Base-by-base conservation (phyloP, 495 filamentous ascomycete species). In the Penicillium steckii region DNA sequence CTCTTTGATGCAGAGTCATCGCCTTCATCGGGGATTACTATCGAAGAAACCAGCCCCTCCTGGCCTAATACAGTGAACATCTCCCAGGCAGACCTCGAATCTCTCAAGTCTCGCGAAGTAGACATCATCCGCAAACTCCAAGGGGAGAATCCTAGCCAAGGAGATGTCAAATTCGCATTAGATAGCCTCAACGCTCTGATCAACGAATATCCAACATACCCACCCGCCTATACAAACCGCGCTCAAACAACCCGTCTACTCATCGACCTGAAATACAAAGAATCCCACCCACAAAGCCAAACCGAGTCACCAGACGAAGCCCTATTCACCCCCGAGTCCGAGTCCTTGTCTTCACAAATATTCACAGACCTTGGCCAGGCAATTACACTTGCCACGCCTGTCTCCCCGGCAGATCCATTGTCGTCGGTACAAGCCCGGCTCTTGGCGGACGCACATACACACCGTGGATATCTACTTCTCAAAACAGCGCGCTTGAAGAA, bases 1-100 rank as follows among this genome's bases (percentile, higher is more conserved):
- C 85, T 95, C 66, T 90, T 88, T 60, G 88, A 94, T 55, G 85
- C 87, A 10, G 90, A 92, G 62, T 78, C 83, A 25, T 80, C 85
- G 18, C 82, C 87, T 1, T 73, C 73, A 9, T 61, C 74, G 1
- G 66, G 72, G 1, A 64, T 84, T 19, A 68, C 73, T 24, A 73
- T 91, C 32, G 80, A 86, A 57, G 4, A 72, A 1, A 70, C 70
- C 2, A 76, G 90, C 10, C 82, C 87, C 9, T 70, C 79, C 30
- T 82, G 87, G 63, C 85, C 88, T 2, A 26, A 57, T 23, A 47
- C 54, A 23, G 55, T 69, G 25, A 62, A 55, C 22, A 69, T 72
- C 50, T 56, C 58, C 17, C 25, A 50, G 32, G 40, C 56, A 29
- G 47, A 60, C 22, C 52, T 68, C 42, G 23, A 26, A 37, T 32